phyloP scores from a whole-genome alignment of 169 alveolate genomes.

The Babesia bovis region DNA sequence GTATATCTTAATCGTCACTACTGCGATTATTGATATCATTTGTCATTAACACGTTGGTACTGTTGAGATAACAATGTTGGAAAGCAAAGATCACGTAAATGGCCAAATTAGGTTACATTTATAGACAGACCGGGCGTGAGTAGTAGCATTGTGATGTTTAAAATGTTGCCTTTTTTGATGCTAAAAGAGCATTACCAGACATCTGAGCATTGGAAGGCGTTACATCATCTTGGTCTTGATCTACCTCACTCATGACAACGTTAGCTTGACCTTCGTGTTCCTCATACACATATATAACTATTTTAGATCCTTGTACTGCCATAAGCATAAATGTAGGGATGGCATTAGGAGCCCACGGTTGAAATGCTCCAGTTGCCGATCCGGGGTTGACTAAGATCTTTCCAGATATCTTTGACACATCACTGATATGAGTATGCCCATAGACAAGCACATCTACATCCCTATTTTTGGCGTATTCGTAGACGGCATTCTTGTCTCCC shows the following conservation, averaged over 20 bases:
- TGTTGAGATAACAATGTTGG: too few species aligned
- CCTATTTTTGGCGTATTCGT: conserved; percentile 81
- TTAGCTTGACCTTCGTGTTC: conserved; percentile 80
- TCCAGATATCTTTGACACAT: conserved; percentile 81
- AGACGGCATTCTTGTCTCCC: conserved; percentile 89
- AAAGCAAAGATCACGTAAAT: too few species aligned
- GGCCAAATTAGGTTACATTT: too few species aligned
- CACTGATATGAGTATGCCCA: conserved; percentile 90
- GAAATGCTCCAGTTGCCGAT: conserved; percentile 91
- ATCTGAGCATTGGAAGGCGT: conserved; percentile 27
- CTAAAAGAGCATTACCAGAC: conserved; percentile 29
- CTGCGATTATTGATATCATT: too few species aligned
- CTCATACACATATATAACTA: conserved; percentile 77
- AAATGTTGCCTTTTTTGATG: conserved; percentile 11
- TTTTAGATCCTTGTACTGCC: conserved; percentile 74
- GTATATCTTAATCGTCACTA: too few species aligned
- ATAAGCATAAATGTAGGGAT: conserved; percentile 78
- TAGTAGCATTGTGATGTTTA: too few species aligned
- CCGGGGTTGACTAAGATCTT: conserved; percentile 93
- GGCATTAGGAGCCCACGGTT: conserved; percentile 81
- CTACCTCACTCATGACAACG: conserved; percentile 79
- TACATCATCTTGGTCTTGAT: conserved; percentile 46
- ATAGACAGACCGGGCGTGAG: too few species aligned
- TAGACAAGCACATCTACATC: conserved; percentile 87
- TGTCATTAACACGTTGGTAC: too few species aligned